Conservation (phyloP, 2,329 filamentous ascomycete genomes). For the Biscogniauxia mediterranea region DNA sequence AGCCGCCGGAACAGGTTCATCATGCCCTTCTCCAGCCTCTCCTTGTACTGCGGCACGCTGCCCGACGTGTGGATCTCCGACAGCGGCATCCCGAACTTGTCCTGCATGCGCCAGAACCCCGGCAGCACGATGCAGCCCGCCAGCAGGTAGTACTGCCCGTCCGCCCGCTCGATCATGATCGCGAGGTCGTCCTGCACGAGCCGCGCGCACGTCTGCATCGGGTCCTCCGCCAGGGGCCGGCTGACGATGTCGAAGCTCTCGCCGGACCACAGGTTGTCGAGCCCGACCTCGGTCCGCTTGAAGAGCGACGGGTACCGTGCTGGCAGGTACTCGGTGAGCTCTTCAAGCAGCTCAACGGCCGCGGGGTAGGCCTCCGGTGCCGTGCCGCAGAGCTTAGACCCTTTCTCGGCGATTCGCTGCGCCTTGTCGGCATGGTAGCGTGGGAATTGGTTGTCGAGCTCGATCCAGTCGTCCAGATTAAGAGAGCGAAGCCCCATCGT, state of each 20-base stretch:
- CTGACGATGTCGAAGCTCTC: slow-evolving; percentile 69
- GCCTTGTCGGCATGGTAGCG: slow-evolving; percentile 72
- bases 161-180: slow-evolving; percentile 73
- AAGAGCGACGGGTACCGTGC: slow-evolving; percentile 74
- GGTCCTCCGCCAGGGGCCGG: slow-evolving; percentile 68
- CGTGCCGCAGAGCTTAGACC: slow-evolving; percentile 65
- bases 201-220: slow-evolving; percentile 71
- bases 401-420: slow-evolving; percentile 64
- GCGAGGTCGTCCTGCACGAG: slow-evolving; percentile 81
- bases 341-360: slow-evolving; percentile 73
- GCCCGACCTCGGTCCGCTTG: slow-evolving; percentile 58
- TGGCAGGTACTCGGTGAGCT: slow-evolving; percentile 69
- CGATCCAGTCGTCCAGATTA: slow-evolving; percentile 74
- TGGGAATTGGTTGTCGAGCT: slow-evolving; percentile 77
- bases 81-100: slow-evolving; percentile 78
- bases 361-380: slow-evolving; percentile 68
- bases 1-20: slow-evolving; percentile 68
- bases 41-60: slow-evolving; percentile 52
- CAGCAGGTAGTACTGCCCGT: slow-evolving; percentile 79
- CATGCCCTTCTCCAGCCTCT: slow-evolving; percentile 37
- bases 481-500: slow-evolving; percentile 75
- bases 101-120: slow-evolving; percentile 79
- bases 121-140: slow-evolving; percentile 74
- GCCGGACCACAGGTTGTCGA: slow-evolving; percentile 68
- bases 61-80: slow-evolving; percentile 78